Percentiles rank a stretch among this genome's conserved stretches.
phyloP scores from a whole-genome alignment of 345 rosid genomes.

The Erysimum cheiranthoides region DNA sequence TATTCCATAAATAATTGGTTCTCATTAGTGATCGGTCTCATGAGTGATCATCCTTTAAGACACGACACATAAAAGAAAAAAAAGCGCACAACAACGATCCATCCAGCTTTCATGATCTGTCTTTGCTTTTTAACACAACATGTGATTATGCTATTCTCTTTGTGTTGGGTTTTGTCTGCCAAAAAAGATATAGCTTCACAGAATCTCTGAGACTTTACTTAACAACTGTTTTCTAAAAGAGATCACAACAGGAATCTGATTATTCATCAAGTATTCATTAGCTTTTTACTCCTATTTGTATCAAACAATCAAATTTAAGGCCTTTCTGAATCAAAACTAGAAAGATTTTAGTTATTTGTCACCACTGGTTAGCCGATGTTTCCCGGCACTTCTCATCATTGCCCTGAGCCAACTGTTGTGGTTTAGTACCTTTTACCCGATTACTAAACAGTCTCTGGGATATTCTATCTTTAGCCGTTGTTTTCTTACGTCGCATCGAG shows the following conservation, averaged over 20 bases:
- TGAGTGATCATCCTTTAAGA: conserved; percentile 37
- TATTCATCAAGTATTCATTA: conserved; percentile 1
- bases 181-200: neutral
- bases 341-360: conserved; percentile 27
- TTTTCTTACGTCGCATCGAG: conserved; percentile 67
- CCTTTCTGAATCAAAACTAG: neutral
- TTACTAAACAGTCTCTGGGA: conserved; percentile 60
- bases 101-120: conserved; percentile 44
- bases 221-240: conserved; percentile 14
- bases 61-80: conserved; percentile 18
- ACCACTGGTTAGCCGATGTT: conserved; percentile 89
- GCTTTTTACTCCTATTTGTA: neutral
- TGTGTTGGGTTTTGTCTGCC: conserved; percentile 33
- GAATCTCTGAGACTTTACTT: conserved; percentile 5
- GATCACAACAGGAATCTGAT: conserved; percentile 25
- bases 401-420: conserved; percentile 55
- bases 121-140: conserved; percentile 30
- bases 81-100: conserved; percentile 33
- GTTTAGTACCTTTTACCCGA: conserved; percentile 55
- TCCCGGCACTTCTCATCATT: conserved; percentile 71
- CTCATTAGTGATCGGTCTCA: conserved; percentile 26
- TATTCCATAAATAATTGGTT: conserved; percentile 30
- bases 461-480: conserved; percentile 68
- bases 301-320: conserved; percentile 6
- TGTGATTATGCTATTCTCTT: conserved; percentile 21